Base-by-base conservation (phyloP, 2,329 filamentous ascomycete species). In the Cercospora nicotianae region DNA sequence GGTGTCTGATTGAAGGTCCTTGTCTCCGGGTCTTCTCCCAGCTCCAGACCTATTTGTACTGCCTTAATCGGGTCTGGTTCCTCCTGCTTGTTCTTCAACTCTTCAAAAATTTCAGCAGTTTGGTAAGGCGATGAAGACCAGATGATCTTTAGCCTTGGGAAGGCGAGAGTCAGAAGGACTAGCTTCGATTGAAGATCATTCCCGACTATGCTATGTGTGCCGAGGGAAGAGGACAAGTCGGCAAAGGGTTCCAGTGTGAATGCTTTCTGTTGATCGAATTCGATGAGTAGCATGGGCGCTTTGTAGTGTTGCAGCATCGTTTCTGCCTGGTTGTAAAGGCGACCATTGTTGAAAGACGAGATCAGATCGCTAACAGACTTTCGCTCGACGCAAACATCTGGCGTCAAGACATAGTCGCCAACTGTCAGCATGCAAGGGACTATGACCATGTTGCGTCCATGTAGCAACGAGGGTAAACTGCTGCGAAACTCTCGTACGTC, bases 401-500 rank as follows among this genome's bases (percentile, higher is more conserved):
- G 94, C 1, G 92, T 95, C 51, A 99, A 85, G 69, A 99, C 90
- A 80, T 99, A 99, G 81, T 99, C 95, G 71, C 93, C 95, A 0
- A 99, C 94, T 0, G 94, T 99, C 68, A 99, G 84, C 87, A 96
- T 96, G 80, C 94, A 97, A 1, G 95, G 95, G 0, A 98, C 90
- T 53, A 98, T 89, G 36, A 93, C 84, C 83, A 97, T 94, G 74
- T 88, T 92, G 62, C 92, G 90, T 0, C 92, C 95, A 78, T 99
- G 94, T 2, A 98, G 85, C 3, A 99, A 86, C 1, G 93, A 97
- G 0, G 95, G 94, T 0, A 99, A 85, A 1, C 92, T 94, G 33
- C 94, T 97, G 71, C 95, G 89, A 78, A 99, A 98, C 80, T 99
- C 95, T 77, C 95, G 92, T 31, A 98, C 92, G 75, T 99, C 95